Base-by-base conservation (phyloP, 352 stramenopile genomes). In the Sclerospora graminicola region DNA sequence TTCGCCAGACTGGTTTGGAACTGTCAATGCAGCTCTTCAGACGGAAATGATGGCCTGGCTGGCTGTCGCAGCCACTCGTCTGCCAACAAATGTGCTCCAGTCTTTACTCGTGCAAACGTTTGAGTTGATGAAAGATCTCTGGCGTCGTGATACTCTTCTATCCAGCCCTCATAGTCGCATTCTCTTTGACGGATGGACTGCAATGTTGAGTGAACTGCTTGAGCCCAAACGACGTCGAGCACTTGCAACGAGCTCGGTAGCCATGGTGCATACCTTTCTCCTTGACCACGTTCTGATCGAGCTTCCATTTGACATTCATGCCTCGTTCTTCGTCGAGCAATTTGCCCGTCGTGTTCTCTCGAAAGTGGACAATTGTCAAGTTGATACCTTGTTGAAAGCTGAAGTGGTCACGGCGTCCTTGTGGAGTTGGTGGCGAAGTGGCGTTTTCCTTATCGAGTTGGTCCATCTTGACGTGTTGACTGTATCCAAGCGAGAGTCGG, bases 401-500 rank as follows among this genome's bases (percentile, higher is more conserved):
- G 28, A 35, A 1, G 10, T 18, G 13, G 34, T 38, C 19, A 43
- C 16, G 15, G 36, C 8, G 26, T 61, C 49, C 4, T 20, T 35
- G 20, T 69, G 60, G 60, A 55, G 30, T 37, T 71, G 61, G 57
- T 71, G 61, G 61, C 53, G 47, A 44, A 64, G 43, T 30, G 52
- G 51, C 14, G 14, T 66, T 11, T 48, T 67, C 36, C 15, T 67
- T 15, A 35, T 51, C 16, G 51, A 59, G 26, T 38, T 71, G 21
- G 47, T 51, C 8, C 42, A 52, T 13, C 29, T 49, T 6, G 38
- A 50, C 1, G 40, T 48, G 15, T 18, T 55, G 26, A 10, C 27
- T 2, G 27, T 65, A 9, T 47, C 32, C 2, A 63, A 66, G 13
- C 53, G 54, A 2, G 52, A 71, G 42, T 23, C 48, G 5, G 54